These are phyloP conservation scores for Phascolomyces articulosus DNA, from an alignment of 371 early-diverging fungal genomes.

Conservation along the genomic window DNA sequence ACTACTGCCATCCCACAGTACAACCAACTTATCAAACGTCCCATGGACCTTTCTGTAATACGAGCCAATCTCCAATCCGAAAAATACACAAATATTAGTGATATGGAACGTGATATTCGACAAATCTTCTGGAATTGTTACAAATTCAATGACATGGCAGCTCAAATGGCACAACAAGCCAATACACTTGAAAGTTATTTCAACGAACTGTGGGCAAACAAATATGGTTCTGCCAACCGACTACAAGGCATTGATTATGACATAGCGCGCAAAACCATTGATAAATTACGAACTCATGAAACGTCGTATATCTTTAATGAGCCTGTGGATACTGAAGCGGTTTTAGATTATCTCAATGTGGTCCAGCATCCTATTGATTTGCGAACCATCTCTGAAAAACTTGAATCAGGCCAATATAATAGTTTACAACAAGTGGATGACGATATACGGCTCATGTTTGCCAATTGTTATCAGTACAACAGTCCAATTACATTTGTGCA, in stretches of 20 bases:
- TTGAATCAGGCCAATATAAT: constrained; percentile 65
- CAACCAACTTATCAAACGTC: constrained; percentile 83
- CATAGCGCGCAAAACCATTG: constrained; percentile 34
- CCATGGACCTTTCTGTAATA: constrained; percentile 96
- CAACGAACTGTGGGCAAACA: constrained; percentile 42
- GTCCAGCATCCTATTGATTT: constrained; percentile 97
- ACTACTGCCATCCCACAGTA: constrained; percentile 87
- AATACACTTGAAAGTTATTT: constrained; percentile 37
- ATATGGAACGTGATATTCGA: constrained; percentile 60
- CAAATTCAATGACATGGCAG: constrained; percentile 85
- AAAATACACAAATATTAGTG: constrained; percentile 44
- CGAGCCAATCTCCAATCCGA: constrained; percentile 68
- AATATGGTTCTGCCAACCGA: constrained; percentile 35
- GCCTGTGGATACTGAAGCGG: constrained; percentile 90
- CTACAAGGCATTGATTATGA: constrained; percentile 35
- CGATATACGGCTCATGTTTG: constrained; percentile 68
- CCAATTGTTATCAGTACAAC: constrained; percentile 94
- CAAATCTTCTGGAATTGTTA: constrained; percentile 88
- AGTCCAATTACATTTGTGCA: constrained; percentile 78
- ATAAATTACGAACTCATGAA: constrained; percentile 40
- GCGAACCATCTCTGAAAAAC: constrained; percentile 81
- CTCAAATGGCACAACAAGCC: constrained; percentile 40
- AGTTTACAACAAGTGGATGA: constrained; percentile 52
- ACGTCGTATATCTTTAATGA: constrained; percentile 61
- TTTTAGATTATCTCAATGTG: constrained; percentile 85